These are phyloP conservation scores for Rutstroemia sp. DNA, from an alignment of 2,329 filamentous ascomycete species.

Conservation along the genomic window DNA sequence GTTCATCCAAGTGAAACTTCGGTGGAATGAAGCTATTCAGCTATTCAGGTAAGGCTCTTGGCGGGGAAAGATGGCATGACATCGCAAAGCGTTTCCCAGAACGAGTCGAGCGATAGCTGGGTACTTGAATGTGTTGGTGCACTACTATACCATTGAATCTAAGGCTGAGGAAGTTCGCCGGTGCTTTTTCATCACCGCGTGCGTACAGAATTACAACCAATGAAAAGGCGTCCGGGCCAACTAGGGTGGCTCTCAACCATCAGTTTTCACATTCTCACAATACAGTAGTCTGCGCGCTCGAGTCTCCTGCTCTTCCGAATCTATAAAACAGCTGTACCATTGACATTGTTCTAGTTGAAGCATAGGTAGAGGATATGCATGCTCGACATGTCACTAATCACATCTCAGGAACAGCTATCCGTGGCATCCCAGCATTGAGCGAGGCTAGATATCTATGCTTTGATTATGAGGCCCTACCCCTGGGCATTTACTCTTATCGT, in stretches of 20 bases:
- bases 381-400: neutral
- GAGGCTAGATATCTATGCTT: conserved; percentile 14
- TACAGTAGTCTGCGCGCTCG: neutral
- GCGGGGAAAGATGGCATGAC: neutral
- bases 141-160: no score
- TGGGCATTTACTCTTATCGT: conserved; percentile 35
- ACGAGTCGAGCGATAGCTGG: no score
- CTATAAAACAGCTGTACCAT: no score
- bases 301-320: no score
- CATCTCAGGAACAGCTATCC: neutral
- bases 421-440: conserved; percentile 14
- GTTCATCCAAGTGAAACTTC: neutral
- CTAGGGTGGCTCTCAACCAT: neutral
- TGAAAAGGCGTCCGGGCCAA: neutral
- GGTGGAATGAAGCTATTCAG: no score
- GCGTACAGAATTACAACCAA: neutral
- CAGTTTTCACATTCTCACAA: no score
- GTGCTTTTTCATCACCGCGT: no score
- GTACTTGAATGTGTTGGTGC: no score
- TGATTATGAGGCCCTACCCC: conserved; percentile 18
- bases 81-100: no score
- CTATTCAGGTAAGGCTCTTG: neutral
- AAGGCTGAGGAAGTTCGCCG: no score
- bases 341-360: no score
- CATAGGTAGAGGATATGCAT: neutral